Evolutionary conservation across 345 rosid genomes (phyloP), one percentile per base, ranked within the genome.

Genomic region (Eutrema heterophyllum): DNA sequence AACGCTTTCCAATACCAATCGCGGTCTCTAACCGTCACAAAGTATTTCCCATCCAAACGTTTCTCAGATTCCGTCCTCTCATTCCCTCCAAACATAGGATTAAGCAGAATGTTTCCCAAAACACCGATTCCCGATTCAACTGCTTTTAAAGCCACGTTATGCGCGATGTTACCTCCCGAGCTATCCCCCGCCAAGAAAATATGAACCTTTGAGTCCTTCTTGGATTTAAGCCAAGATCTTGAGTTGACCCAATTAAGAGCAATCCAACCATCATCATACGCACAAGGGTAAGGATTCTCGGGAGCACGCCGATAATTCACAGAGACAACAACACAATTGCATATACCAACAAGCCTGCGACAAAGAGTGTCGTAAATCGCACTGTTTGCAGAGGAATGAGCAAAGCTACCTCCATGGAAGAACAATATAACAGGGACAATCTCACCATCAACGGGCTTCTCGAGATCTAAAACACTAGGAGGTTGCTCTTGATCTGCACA

Each of bases 1-100:
- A 82, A 93, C 3, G 98, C 97, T 83, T 83, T 84, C 98, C 98
- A 93, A 67, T 90, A 90, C 97, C 98, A 93, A 64, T 93, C 98
- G 2, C 96, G 76, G 29, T 89, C 96, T 65, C 72, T 84, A 43
- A 86, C 24, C 3, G 91, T 86, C 9, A 91, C 98, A 82, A 91
- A 91, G 64, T 86, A 91, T 48, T 82, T 91, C 63, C 96, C 98
- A 78, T 91, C 97, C 73, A 93, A 76, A 56, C 83, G 78, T 46
- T 54, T 81, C 83, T 93, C 97, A 32, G 98, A 91, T 72, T 91
- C 94, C 0, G 90, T 89, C 75, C 98, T 84, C 72, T 85, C 88
- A 55, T 78, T 80, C 51, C 97, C 98, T 9, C 97, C 92, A 80
- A 93, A 93, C 96, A 93, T 85, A 16, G 98, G 98, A 62, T 91